Evolutionary conservation across 2,329 filamentous ascomycete species (phyloP).

Genomic region (Pseudogymnoascus sp.): DNA sequence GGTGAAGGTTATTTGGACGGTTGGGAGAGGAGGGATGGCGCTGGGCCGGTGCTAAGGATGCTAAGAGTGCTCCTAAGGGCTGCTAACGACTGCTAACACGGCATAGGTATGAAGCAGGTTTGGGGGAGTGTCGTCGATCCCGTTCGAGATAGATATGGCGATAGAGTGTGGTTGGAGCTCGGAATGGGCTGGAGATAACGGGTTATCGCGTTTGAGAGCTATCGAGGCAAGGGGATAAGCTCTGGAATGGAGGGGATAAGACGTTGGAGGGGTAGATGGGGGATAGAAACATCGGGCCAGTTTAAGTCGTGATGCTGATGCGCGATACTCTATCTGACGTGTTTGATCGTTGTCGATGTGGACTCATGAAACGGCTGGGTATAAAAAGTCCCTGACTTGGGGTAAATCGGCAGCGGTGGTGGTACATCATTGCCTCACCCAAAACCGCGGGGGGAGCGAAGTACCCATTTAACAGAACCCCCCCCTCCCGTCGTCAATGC

Average conservation of each 20-base stretch:
- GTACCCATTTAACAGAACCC: no score
- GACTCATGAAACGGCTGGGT: neutral
- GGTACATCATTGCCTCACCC: neutral
- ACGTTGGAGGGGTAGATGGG: neutral
- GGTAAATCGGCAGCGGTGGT: no score
- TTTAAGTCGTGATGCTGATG: slow-evolving; percentile 6
- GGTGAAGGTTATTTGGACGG: neutral
- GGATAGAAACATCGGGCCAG: neutral
- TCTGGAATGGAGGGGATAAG: neutral
- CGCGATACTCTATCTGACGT: slow-evolving; percentile 1
- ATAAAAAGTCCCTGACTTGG: neutral
- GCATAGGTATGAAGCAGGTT: neutral
- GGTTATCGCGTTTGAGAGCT: neutral
- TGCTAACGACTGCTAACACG: neutral
- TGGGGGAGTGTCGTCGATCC: neutral
- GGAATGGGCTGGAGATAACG: neutral
- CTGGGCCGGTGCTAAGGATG: neutral
- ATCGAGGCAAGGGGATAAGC: no score
- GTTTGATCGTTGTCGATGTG: neutral
- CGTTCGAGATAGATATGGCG: neutral
- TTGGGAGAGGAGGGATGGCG: neutral
- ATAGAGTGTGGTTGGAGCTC: slow-evolving; percentile 4
- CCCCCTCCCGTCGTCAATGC: no score
- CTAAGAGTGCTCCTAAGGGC: no score
- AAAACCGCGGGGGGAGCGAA: neutral